phyloP scores from a whole-genome alignment of 345 rosid genomes.

The Hibiscus mutabilis region DNA sequence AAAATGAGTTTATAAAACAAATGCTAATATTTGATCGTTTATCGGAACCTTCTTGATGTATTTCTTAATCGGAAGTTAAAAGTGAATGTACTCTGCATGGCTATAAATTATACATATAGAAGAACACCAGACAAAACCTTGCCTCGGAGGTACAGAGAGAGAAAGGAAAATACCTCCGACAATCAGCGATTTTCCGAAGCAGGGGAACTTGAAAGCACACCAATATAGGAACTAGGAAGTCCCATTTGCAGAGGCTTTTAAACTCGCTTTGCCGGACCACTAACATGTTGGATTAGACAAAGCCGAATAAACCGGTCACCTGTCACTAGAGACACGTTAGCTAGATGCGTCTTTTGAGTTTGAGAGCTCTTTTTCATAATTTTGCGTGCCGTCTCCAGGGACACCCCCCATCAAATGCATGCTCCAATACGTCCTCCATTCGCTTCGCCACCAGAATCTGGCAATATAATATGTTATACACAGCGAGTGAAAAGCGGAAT shows the following conservation, averaged over 20 bases:
- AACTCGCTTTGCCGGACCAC: neutral
- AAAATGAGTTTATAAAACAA: neutral
- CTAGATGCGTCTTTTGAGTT: neutral
- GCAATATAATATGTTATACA: neutral
- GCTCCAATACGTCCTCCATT: constrained; percentile 92
- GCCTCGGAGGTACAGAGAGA: neutral
- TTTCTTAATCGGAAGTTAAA: constrained; percentile 2
- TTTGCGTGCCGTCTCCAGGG: constrained; percentile 81
- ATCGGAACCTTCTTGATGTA: neutral
- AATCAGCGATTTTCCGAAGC: too few relatives aligned
- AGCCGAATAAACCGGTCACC: neutral
- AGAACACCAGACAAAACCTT: neutral
- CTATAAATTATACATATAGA: constrained; percentile 4
- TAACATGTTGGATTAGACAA: neutral
- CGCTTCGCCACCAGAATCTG: constrained; percentile 58
- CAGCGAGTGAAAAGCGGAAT: too few relatives aligned
- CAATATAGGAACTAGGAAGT: too few relatives aligned
- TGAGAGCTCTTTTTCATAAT: constrained; percentile 42
- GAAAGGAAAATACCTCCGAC: too few relatives aligned
- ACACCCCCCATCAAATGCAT: constrained; percentile 95
- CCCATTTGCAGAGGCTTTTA: neutral
- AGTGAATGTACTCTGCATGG: neutral
- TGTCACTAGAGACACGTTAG: neutral
- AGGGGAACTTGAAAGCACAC: too few relatives aligned
- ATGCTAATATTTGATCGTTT: neutral